Evolutionary conservation across 805 yeast species (phyloP), one percentile per base, ranked within the genome.

Genomic region (Cephaloascus fragrans): DNA sequence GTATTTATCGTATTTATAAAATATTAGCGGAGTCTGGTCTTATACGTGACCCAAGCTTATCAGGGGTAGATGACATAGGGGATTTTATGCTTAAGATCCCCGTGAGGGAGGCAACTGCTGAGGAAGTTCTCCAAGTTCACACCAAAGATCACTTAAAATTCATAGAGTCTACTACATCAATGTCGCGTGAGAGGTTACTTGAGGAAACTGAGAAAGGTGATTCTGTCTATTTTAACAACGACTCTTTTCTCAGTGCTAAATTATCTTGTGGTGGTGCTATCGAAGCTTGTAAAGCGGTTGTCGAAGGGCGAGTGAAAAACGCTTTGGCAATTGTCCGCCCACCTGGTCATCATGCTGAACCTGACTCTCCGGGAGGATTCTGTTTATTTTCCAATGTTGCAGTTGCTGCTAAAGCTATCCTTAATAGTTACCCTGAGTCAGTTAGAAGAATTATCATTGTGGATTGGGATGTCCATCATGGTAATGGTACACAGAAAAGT

Each of bases 391-490:
- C 95, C 44, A 93, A 93, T 53, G 99, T 93, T 18, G 96, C 97
- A 0, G 96, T 93, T 16, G 97, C 98, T 2, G 95, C 97, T 15
- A 83, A 83, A 52, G 78, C 81, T 42, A 82, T 89, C 45, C 62
- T 93, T 41, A 79, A 79, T 47, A 69, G 74, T 41, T 90, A 87
- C 57, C 96, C 97, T 0, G 97, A 90, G 51, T 74, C 86, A 19
- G 95, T 90, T 4, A 69, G 95, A 45, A 75, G 75, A 48, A 85
- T 93, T 32, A 76, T 87, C 41, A 80, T 93, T 42, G 53, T 89
- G 18, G 99, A 93, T 59, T 93, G 99, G 99, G 99, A 93, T 59
- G 88, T 93, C 36, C 99, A 93, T 60, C 99, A 93, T 58, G 99
- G 99, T 19, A 93, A 93, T 58, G 99, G 99, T 32, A 93, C 99